These are phyloP conservation scores for Tubosaeta brunneosetosa DNA, from an alignment of 768 basidiomycete genomes.

Conservation along the genomic window DNA sequence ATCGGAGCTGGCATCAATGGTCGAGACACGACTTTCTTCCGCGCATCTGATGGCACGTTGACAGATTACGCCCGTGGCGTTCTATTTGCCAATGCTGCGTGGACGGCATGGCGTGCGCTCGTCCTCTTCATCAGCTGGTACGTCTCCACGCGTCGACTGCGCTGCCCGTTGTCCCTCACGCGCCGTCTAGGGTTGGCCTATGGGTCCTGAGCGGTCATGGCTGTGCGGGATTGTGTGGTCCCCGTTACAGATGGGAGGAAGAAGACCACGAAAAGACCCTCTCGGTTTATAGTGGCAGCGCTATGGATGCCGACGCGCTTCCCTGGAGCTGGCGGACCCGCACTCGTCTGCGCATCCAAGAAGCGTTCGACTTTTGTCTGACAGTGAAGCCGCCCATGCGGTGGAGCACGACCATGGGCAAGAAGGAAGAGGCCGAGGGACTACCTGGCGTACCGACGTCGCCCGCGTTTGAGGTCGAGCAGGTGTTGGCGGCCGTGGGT, in stretches of 20 bases:
- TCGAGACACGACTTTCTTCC: constrained; percentile 77
- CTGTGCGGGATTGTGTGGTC: constrained; percentile 81
- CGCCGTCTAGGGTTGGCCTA: constrained; percentile 55
- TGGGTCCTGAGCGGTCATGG: constrained; percentile 75
- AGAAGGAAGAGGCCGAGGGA: constrained; percentile 28
- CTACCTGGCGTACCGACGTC: constrained; percentile 28
- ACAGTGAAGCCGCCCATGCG: constrained; percentile 36
- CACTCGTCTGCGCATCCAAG: constrained; percentile 66
- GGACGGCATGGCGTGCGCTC: constrained; percentile 72
- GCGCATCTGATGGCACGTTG: constrained; percentile 54
- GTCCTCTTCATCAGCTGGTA: constrained; percentile 71
- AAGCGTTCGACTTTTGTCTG: constrained; percentile 79
- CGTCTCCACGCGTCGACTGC: neutral
- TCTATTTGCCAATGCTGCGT: constrained; percentile 72
- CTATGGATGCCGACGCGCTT: constrained; percentile 44
- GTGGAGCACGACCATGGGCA: constrained; percentile 33
- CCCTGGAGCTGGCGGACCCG: constrained; percentile 78
- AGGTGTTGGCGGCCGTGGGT: constrained; percentile 54
- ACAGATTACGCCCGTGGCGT: constrained; percentile 76
- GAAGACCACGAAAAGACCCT: constrained; percentile 59
- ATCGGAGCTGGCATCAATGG: constrained; percentile 43
- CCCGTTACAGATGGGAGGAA: constrained; percentile 82
- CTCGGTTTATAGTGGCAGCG: constrained; percentile 44
- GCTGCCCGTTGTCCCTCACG: neutral
- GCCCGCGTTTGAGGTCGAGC: constrained; percentile 47